These are phyloP conservation scores for Naumovozyma baii DNA, from an alignment of 805 yeast species.

Conservation along the genomic window DNA sequence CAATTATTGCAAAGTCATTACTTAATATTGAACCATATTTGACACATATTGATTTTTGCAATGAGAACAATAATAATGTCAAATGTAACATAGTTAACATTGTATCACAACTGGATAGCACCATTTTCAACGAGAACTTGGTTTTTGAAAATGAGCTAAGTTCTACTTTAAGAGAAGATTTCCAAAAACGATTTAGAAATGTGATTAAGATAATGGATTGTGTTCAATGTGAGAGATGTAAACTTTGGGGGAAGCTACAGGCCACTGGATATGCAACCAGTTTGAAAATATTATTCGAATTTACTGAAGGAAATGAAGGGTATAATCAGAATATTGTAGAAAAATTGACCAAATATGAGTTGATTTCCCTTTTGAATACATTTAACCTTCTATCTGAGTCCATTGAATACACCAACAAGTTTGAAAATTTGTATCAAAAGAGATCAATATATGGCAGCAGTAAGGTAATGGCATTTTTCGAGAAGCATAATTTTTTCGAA, in stretches of 20 bases:
- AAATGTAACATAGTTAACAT: conserved; percentile 34
- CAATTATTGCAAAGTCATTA: conserved; percentile 70
- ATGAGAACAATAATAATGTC: conserved; percentile 36
- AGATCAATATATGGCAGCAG: conserved; percentile 15
- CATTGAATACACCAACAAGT: conserved; percentile 58
- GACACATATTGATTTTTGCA: conserved; percentile 40
- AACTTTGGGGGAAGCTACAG: conserved; percentile 96
- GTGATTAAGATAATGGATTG: conserved; percentile 93
- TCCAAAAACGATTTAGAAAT: conserved; percentile 73
- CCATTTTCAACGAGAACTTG: conserved; percentile 40
- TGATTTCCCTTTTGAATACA: conserved; percentile 82
- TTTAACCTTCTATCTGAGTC: conserved; percentile 86
- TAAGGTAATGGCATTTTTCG: conserved; percentile 16
- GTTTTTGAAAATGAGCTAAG: conserved; percentile 37
- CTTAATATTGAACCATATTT: conserved; percentile 50
- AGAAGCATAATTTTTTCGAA: conserved; percentile 22
- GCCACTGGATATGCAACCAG: conserved; percentile 97
- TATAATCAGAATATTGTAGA: conserved; percentile 40
- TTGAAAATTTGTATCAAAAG: conserved; percentile 43
- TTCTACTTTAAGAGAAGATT: conserved; percentile 61
- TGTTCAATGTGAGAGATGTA: conserved; percentile 94
- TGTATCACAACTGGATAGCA: conserved; percentile 24
- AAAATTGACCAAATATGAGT: conserved; percentile 62
- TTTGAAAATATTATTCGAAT: conserved; percentile 75
- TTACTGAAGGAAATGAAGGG: conserved; percentile 36